Evolutionary conservation across 2,329 filamentous ascomycete species (phyloP).

Genomic region (Cucurbitaria berberidis): DNA sequence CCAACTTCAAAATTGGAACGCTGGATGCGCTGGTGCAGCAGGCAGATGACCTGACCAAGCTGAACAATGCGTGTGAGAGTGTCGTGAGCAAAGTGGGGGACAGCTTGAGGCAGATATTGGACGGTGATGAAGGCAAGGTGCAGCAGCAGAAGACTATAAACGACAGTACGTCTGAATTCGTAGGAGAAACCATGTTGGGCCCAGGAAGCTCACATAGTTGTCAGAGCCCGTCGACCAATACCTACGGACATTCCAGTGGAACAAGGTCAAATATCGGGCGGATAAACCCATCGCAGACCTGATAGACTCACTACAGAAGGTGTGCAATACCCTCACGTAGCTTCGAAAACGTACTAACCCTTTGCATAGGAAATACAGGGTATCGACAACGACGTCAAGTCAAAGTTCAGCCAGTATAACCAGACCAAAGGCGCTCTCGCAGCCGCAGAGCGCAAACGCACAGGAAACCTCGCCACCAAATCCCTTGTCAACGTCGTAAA

Average conservation of each 20-base stretch:
- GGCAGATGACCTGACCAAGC: constrained; percentile 91
- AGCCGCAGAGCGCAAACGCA: constrained; percentile 83
- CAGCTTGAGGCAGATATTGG: constrained; percentile 80
- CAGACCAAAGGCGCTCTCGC: constrained; percentile 84
- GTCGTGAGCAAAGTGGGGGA: constrained; percentile 90
- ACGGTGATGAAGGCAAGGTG: constrained; percentile 82
- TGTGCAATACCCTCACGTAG: constrained; percentile 40
- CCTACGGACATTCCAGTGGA: constrained; percentile 88
- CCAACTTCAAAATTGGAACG: constrained; percentile 97
- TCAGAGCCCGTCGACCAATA: constrained; percentile 96
- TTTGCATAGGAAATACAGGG: constrained; percentile 75
- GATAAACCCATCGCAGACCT: constrained; percentile 90
- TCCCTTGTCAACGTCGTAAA: constrained; percentile 90
- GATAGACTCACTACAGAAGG: constrained; percentile 87
- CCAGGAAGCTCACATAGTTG: constrained; percentile 11
- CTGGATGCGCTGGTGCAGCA: constrained; percentile 94
- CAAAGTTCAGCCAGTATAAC: constrained; percentile 94
- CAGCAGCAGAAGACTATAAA: constrained; percentile 91
- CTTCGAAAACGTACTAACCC: not conserved
- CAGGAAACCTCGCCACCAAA: constrained; percentile 91
- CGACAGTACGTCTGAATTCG: constrained; percentile 66
- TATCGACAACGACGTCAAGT: constrained; percentile 94
- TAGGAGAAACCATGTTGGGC: not conserved
- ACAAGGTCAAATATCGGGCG: constrained; percentile 94
- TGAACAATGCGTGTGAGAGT: constrained; percentile 77